Percentiles rank a stretch among this genome's conserved stretches.
Conservation (phyloP, 768 basidiomycete species). For the Suillus subluteus region DNA sequence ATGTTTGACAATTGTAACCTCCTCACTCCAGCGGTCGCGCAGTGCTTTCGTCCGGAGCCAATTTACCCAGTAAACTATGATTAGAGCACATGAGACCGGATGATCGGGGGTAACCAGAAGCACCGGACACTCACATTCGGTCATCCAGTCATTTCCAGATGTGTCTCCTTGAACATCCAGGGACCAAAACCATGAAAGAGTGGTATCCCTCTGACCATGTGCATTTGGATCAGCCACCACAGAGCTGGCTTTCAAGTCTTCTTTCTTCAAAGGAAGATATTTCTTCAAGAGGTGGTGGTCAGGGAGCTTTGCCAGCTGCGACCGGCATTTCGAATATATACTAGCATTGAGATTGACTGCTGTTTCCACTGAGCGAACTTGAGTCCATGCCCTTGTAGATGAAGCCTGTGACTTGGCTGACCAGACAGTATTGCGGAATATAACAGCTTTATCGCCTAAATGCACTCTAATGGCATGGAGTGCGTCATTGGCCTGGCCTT, state of each 20-base stretch:
- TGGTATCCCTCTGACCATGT: conserved; percentile 2
- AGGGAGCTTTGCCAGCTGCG: conserved; percentile 1
- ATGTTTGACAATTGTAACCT: conserved; percentile 2
- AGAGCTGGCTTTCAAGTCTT: conserved; percentile 11
- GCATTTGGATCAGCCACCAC: conserved; percentile 13
- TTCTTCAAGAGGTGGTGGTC: background rate
- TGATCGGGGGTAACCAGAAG: background rate
- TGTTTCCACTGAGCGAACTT: background rate
- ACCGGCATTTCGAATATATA: conserved; percentile 4
- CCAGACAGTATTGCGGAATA: conserved; percentile 5
- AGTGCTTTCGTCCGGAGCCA: conserved; percentile 15
- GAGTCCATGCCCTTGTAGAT: conserved; percentile 8
- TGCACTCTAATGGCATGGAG: conserved; percentile 14
- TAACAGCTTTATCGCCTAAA: conserved; percentile 18
- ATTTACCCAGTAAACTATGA: conserved; percentile 12
- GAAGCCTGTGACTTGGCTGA: conserved; percentile 4
- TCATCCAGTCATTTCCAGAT: conserved; percentile 13
- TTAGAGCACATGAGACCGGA: background rate
- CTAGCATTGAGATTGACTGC: conserved; percentile 6
- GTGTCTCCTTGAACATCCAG: conserved; percentile 11
- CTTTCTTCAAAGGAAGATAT: conserved; percentile 6
- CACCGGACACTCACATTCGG: conserved; percentile 11
- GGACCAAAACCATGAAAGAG: conserved; percentile 17
- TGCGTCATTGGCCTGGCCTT: conserved; percentile 23
- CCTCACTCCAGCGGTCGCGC: conserved; percentile 10